Conservation (phyloP, 108 stramenopile genomes). For the Nitzschia inconspicua region DNA sequence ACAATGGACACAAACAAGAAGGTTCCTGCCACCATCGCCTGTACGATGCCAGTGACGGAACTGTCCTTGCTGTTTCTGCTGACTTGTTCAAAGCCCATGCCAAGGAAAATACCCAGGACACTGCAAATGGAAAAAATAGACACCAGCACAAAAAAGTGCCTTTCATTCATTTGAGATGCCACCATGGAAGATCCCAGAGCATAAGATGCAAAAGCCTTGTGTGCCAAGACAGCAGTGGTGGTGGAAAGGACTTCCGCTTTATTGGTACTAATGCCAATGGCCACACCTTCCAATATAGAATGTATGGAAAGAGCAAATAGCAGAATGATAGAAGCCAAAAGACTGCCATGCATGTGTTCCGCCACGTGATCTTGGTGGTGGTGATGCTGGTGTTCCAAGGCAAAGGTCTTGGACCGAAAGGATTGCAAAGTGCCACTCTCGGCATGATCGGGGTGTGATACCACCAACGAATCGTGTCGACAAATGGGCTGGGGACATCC, state of each 20-base stretch:
- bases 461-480: no score
- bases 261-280: slow-evolving; percentile 26
- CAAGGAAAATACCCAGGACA: slow-evolving; percentile 23
- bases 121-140: slow-evolving; percentile 18
- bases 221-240: slow-evolving; percentile 36
- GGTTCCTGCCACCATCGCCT: slow-evolving; percentile 40
- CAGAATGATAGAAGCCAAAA: slow-evolving; percentile 24
- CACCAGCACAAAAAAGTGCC: slow-evolving; percentile 8
- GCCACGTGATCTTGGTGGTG: slow-evolving; percentile 33
- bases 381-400: slow-evolving; percentile 16
- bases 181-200: slow-evolving; percentile 31
- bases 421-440: no score
- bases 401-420: neutral
- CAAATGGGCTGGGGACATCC: no score
- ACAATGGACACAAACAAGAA: slow-evolving; percentile 44
- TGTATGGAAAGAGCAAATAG: slow-evolving; percentile 40
- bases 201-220: slow-evolving; percentile 45
- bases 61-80: neutral
- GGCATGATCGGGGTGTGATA: no score
- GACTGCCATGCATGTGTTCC: slow-evolving; percentile 23
- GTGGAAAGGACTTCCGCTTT: slow-evolving; percentile 8
- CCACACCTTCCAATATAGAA: slow-evolving; percentile 38
- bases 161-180: slow-evolving; percentile 7
- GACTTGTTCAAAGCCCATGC: neutral
- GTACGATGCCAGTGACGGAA: slow-evolving; percentile 15